Conservation (phyloP, 805 yeast species). For the Wickerhamomyces strasburgensis region DNA sequence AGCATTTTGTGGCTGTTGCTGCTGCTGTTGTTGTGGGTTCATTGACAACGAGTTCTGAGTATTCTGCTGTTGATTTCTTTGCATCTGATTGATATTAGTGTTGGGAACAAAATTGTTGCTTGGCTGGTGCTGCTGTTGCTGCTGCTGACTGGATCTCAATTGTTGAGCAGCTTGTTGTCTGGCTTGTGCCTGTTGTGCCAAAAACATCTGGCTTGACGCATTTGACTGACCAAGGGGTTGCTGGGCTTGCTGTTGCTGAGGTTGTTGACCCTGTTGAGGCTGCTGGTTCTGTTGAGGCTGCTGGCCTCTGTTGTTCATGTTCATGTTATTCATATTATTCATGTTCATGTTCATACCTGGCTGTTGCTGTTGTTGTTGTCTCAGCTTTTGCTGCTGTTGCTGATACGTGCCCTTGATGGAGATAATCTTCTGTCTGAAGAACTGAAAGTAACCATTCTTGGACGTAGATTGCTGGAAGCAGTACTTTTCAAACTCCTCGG, state of each 20-base stretch:
- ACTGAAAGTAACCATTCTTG: slow-evolving; percentile 53
- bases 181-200: slow-evolving; percentile 47
- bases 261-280: slow-evolving; percentile 14
- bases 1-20: slow-evolving; percentile 21
- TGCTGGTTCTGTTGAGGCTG: slow-evolving; percentile 25
- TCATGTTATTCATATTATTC: slow-evolving; percentile 5
- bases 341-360: slow-evolving; percentile 1
- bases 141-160: slow-evolving; percentile 25
- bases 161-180: slow-evolving; percentile 45
- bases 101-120: slow-evolving; percentile 5
- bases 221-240: slow-evolving; percentile 21
- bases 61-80: slow-evolving; percentile 12
- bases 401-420: slow-evolving; percentile 21
- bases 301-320: slow-evolving; percentile 11
- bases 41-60: background rate
- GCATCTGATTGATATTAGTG: slow-evolving; percentile 8
- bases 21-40: slow-evolving; percentile 6
- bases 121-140: slow-evolving; percentile 1
- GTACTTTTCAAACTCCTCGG: slow-evolving; percentile 67
- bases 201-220: slow-evolving; percentile 30
- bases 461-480: slow-evolving; percentile 54
- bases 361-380: slow-evolving; percentile 31
- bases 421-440: slow-evolving; percentile 29
- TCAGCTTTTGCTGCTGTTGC: slow-evolving; percentile 24
- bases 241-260: slow-evolving; percentile 21